These are phyloP conservation scores for Cicer yamashitae DNA, from an alignment of 306 rosid genomes.

Conservation along the genomic window DNA sequence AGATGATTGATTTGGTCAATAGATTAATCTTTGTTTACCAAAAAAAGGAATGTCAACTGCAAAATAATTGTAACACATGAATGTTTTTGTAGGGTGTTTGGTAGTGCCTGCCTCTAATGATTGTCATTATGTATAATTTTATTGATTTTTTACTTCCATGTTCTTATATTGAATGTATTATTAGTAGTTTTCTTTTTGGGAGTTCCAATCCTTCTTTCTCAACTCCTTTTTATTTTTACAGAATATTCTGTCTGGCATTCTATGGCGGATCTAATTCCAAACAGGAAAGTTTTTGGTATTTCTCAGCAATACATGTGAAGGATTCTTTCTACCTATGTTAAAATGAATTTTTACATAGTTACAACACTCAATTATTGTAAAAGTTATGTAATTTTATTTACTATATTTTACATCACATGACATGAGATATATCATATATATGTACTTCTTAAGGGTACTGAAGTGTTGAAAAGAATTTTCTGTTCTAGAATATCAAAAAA, in stretches of 20 bases:
- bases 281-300: conserved; percentile 15
- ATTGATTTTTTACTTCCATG: too few relatives aligned
- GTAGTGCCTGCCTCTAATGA: not conserved
- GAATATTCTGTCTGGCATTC: conserved; percentile 16
- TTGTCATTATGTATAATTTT: conserved; percentile 13
- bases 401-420: conserved; percentile 19
- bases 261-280: conserved; percentile 38
- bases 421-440: not conserved
- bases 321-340: not conserved
- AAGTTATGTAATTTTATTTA: not conserved
- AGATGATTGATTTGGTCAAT: too few relatives aligned
- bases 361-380: not conserved
- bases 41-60: too few relatives aligned
- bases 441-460: not conserved
- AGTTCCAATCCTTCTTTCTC: not conserved
- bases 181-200: not conserved
- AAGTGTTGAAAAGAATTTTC: not conserved
- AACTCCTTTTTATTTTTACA: conserved; percentile 24
- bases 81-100: not conserved
- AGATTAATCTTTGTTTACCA: too few relatives aligned
- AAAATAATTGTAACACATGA: too few relatives aligned
- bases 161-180: too few relatives aligned
- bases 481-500: not conserved
- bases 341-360: not conserved
- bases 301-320: conserved; percentile 20